Conservation (phyloP, 139 green algal genomes). For the Raphidocelis subcapitata region DNA sequence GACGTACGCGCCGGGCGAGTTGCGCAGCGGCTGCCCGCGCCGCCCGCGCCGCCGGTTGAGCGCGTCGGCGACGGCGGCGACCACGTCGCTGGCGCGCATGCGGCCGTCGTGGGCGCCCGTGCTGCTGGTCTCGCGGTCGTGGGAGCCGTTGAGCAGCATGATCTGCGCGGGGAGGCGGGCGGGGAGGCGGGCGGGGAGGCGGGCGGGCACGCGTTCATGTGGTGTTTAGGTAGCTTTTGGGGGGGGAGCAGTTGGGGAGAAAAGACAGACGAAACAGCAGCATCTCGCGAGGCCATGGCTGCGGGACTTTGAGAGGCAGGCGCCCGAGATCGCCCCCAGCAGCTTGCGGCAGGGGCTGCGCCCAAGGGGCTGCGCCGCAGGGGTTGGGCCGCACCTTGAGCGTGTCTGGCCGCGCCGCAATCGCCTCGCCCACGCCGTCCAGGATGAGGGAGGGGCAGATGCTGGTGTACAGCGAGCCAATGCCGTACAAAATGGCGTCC, state of each 20-base stretch:
- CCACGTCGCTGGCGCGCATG: constrained; percentile 89
- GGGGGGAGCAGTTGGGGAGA: not conserved
- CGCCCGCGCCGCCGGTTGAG: constrained; percentile 59
- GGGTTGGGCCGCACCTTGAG: constrained; percentile 64
- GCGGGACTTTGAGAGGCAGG: no score
- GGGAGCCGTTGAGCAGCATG: constrained; percentile 92
- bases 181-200: no score
- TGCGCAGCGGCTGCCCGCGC: constrained; percentile 39
- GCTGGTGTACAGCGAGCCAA: constrained; percentile 97
- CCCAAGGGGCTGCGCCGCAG: no score
- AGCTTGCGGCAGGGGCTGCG: no score
- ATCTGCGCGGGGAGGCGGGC: constrained; percentile 74
- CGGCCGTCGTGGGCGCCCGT: constrained; percentile 38
- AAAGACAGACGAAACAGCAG: not conserved
- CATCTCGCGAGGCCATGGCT: not conserved
- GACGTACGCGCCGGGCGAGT: constrained; percentile 69
- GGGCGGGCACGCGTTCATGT: not conserved
- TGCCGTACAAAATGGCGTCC: constrained; percentile 94
- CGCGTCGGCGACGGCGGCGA: constrained; percentile 67
- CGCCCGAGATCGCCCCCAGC: no score
- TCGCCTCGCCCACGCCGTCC: constrained; percentile 81
- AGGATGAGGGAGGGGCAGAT: constrained; percentile 91
- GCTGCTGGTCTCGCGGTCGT: constrained; percentile 88
- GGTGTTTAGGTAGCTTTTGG: no score
- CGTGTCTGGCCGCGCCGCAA: constrained; percentile 42